These are phyloP conservation scores for Sarocladiaceae sp. DNA, from an alignment of 2,329 filamentous ascomycete species.

Conservation along the genomic window DNA sequence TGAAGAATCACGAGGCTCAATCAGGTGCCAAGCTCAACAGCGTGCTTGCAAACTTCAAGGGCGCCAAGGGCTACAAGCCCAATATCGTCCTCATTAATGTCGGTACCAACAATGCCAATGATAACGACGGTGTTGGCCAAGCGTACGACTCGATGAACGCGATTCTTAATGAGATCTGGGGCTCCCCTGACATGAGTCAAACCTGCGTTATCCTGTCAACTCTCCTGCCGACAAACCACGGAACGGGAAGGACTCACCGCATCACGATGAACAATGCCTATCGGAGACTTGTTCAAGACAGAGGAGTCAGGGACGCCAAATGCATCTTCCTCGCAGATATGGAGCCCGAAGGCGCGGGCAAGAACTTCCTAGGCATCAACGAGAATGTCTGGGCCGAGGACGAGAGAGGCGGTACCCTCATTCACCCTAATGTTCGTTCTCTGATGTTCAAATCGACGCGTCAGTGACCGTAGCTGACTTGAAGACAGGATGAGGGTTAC, in stretches of 20 bases:
- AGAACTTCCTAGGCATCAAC: no score
- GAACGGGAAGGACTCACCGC: background rate
- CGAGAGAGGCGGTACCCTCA: no score
- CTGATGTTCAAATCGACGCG: no score
- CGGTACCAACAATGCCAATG: background rate
- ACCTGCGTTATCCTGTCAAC: background rate
- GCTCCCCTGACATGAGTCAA: no score
- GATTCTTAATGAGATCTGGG: background rate
- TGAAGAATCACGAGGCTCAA: background rate
- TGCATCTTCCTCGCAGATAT: slow-evolving; percentile 6
- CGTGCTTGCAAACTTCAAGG: background rate
- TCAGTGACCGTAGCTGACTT: no score
- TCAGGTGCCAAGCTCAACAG: background rate
- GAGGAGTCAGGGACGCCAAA: no score
- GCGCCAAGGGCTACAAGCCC: background rate
- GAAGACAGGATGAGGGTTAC: no score
- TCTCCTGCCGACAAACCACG: background rate
- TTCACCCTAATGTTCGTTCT: no score
- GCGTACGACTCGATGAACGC: background rate
- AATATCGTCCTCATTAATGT: background rate
- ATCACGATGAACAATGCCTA: background rate
- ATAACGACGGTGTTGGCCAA: background rate
- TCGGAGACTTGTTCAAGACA: background rate
- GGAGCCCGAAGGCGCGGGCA: background rate
- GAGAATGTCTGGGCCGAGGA: no score